Percentiles rank a stretch among this genome's conserved stretches.
These are phyloP conservation scores for Endotrypanum monterogeii DNA, from an alignment of 208 protist genomes.

Conservation along the genomic window DNA sequence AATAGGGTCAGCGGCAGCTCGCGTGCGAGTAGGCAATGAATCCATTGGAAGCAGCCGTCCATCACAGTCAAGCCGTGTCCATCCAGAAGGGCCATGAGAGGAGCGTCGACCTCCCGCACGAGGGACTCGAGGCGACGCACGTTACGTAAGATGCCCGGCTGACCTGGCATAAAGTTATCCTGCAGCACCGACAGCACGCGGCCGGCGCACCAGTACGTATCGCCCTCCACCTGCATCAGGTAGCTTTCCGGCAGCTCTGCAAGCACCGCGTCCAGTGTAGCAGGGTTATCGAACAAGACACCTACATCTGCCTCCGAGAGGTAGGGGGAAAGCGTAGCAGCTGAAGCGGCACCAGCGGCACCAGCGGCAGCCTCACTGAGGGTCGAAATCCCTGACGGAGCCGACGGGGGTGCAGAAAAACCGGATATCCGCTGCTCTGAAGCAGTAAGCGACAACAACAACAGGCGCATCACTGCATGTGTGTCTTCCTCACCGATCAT, in stretches of 20 bases:
- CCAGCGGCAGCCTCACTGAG: neutral
- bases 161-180: slow-evolving; percentile 89
- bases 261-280: slow-evolving; percentile 38
- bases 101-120: slow-evolving; percentile 22
- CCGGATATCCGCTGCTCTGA: neutral
- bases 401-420: neutral
- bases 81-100: slow-evolving; percentile 28
- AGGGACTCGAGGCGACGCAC: slow-evolving; percentile 65
- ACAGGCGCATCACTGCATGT: slow-evolving; percentile 22
- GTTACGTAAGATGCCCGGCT: slow-evolving; percentile 83
- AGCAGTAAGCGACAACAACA: slow-evolving; percentile 14
- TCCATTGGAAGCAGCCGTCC: slow-evolving; percentile 91
- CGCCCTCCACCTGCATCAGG: slow-evolving; percentile 85
- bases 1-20: slow-evolving; percentile 83
- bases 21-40: slow-evolving; percentile 91
- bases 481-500: slow-evolving; percentile 10
- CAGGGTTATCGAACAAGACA: slow-evolving; percentile 11
- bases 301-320: slow-evolving; percentile 22
- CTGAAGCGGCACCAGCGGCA: neutral
- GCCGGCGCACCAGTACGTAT: slow-evolving; percentile 91
- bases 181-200: slow-evolving; percentile 88
- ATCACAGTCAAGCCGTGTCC: slow-evolving; percentile 55
- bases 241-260: slow-evolving; percentile 15
- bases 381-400: neutral
- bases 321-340: slow-evolving; percentile 9